Evolutionary conservation across 495 filamentous ascomycete genomes (phyloP), one percentile per base, ranked within the genome.

Genomic region (Annulohypoxylon nitens): DNA sequence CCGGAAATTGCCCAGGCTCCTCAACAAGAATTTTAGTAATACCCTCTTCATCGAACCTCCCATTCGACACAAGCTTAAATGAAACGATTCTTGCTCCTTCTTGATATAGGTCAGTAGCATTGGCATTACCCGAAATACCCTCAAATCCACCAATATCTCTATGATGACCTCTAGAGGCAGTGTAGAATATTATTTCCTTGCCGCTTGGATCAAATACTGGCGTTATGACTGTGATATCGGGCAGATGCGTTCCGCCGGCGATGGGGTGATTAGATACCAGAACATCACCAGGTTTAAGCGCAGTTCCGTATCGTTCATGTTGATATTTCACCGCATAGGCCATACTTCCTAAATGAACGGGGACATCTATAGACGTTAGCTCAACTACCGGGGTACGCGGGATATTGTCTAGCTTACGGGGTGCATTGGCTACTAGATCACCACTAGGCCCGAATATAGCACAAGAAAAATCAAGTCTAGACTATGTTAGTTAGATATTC

Each of bases 401-500:
- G 0, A n/a, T 34, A 4, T 36, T 39, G 14, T n/a, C 1, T 43
- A 14, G 1, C 54, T 71, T 66, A 70, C 80, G 78, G 0, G 79
- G 80, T 34, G 80, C 81, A 64, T 83, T 85, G 6, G 82, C 83
- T 37, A 85, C 83, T 0, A 85, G 74, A 9, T 77, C 78, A 10
- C 82, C 83, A 18, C 80, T 76, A 0, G 82, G 71, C 16, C 74
- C 75, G 54, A 85, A 85, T 41, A 85, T 64, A 4, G 83, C 81
- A 65, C 83, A 85, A 14, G 78, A 80, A 53, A 80, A 85, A 63
- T 84, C 82, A 8, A 85, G 78, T 34, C 83, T 70, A 30, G 16
- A n/a, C 8, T 30, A 7, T 6, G 14, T 69, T 16, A 69, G 67
- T n/a, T 33, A 0, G 25, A 20, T 16, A 10, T 5, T 2, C 3